A percentile compares a stretch with the other conserved stretches of the same genome.
These are phyloP conservation scores for Pythium aristosporum DNA, from an alignment of 352 stramenopile genomes.

Conservation along the genomic window DNA sequence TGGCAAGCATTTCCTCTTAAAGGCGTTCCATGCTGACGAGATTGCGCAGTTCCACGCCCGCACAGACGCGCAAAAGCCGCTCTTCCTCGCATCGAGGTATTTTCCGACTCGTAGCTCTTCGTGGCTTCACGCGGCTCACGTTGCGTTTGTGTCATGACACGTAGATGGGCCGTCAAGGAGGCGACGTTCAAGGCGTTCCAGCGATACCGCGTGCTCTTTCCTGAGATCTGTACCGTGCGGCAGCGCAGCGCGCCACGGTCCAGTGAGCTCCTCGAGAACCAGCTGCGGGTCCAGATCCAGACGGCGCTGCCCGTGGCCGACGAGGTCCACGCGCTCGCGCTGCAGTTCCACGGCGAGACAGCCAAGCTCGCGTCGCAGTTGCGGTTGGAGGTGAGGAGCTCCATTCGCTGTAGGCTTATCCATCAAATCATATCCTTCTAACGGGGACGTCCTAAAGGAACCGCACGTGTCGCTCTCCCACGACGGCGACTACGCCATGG, in stretches of 20 bases:
- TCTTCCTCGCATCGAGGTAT: slow-evolving; percentile 58
- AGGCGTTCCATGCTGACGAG: slow-evolving; percentile 63
- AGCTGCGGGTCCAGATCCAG: slow-evolving; percentile 8
- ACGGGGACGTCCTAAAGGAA: slow-evolving; percentile 28
- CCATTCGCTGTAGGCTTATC: not conserved
- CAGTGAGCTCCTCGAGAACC: slow-evolving; percentile 10
- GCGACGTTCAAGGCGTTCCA: slow-evolving; percentile 85
- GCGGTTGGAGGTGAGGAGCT: slow-evolving; percentile 38
- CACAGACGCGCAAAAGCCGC: slow-evolving; percentile 31
- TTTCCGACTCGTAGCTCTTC: not conserved
- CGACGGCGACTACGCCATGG: slow-evolving; percentile 79
- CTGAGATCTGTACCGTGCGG: slow-evolving; percentile 47
- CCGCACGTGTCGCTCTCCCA: slow-evolving; percentile 76
- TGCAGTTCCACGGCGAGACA: slow-evolving; percentile 67
- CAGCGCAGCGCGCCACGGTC: not conserved
- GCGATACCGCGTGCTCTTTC: slow-evolving; percentile 73
- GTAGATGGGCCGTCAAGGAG: slow-evolving; percentile 80
- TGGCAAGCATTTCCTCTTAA: slow-evolving; percentile 58
- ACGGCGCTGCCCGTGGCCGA: slow-evolving; percentile 35
- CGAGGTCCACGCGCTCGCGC: slow-evolving; percentile 37
- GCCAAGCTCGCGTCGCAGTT: slow-evolving; percentile 51
- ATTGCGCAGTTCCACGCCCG: slow-evolving; percentile 61
- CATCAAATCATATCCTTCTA: slow-evolving; percentile 7
- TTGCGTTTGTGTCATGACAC: not conserved
- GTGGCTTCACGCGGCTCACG: not conserved